Percentiles rank a stretch among this genome's conserved stretches.
These are phyloP conservation scores for Allium sativum DNA, from an alignment of 106 monocot genomes.

Conservation along the genomic window DNA sequence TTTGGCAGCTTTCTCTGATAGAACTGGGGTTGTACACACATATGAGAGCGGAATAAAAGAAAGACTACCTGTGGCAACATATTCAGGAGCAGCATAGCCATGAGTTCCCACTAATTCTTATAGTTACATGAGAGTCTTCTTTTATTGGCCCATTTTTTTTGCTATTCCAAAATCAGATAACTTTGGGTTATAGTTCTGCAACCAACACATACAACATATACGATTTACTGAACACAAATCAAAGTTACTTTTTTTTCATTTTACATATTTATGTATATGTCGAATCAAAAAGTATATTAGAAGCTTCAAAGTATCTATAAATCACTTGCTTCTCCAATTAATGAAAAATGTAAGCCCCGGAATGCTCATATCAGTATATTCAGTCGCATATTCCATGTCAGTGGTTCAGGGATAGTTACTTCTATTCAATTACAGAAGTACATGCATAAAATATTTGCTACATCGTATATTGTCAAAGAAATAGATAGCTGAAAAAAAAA, in stretches of 20 bases:
- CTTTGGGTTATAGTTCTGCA: constrained; percentile 49
- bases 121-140: constrained; percentile 49
- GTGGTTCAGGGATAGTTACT: constrained; percentile 11
- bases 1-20: no score
- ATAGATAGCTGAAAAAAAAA: no score
- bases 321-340: constrained; percentile 24
- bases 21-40: no score
- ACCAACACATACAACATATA: no score
- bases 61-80: neutral
- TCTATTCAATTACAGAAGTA: constrained; percentile 1
- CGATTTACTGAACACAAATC: no score
- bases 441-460: no score
- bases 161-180: constrained; percentile 78
- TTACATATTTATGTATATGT: constrained; percentile 2
- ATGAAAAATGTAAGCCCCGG: constrained; percentile 40
- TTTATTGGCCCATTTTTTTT: constrained; percentile 48
- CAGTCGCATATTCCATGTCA: constrained; percentile 31
- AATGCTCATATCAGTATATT: constrained; percentile 32
- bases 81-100: constrained; percentile 23
- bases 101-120: constrained; percentile 65
- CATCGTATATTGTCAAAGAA: no score
- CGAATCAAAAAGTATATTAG: constrained; percentile 43
- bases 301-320: constrained; percentile 40
- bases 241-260: no score
- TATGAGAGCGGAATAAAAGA: no score